A percentile compares a stretch with the other conserved stretches of the same genome.
Evolutionary conservation across 192 early-diverging fungal species (phyloP).

Genomic region (Rhizophagus prolifer): DNA sequence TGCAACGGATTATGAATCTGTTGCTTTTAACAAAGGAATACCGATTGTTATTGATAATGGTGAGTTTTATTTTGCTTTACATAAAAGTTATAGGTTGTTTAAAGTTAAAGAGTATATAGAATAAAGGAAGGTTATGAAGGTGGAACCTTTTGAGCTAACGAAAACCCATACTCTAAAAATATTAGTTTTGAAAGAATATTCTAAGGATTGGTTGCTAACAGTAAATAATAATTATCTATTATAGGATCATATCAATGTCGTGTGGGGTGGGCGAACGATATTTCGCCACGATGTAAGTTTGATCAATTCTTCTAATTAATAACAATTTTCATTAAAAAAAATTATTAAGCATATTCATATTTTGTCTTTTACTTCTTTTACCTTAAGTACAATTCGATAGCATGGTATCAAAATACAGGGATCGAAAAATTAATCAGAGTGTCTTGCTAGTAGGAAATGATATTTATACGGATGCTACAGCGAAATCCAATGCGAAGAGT

Average conservation of each 20-base stretch:
- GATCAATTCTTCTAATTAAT: conserved; percentile 17
- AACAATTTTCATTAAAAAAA: not conserved
- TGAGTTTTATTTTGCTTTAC: conserved; percentile 6
- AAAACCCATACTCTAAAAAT: not conserved
- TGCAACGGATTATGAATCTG: conserved; percentile 37
- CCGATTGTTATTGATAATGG: conserved; percentile 47
- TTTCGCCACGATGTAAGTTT: conserved; percentile 54
- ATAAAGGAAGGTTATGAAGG: too few relatives aligned
- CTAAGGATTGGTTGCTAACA: not conserved
- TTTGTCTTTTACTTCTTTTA: not conserved
- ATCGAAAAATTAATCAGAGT: conserved; percentile 49
- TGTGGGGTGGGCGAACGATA: conserved; percentile 79
- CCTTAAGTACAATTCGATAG: conserved; percentile 70
- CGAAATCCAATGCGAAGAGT: conserved; percentile 53
- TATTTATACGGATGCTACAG: conserved; percentile 55
- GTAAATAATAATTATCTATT: not conserved
- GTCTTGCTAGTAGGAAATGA: conserved; percentile 67
- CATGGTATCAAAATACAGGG: conserved; percentile 63
- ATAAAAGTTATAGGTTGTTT: too few relatives aligned
- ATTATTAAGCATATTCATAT: not conserved
- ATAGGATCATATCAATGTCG: conserved; percentile 72
- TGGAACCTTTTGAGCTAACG: too few relatives aligned
- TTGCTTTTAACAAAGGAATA: conserved; percentile 32
- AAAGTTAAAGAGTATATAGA: too few relatives aligned
- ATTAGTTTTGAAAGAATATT: not conserved